A percentile compares a stretch with the other conserved stretches of the same genome.
Evolutionary conservation across 345 rosid genomes (phyloP).

Genomic region (Boechera retrofracta): DNA sequence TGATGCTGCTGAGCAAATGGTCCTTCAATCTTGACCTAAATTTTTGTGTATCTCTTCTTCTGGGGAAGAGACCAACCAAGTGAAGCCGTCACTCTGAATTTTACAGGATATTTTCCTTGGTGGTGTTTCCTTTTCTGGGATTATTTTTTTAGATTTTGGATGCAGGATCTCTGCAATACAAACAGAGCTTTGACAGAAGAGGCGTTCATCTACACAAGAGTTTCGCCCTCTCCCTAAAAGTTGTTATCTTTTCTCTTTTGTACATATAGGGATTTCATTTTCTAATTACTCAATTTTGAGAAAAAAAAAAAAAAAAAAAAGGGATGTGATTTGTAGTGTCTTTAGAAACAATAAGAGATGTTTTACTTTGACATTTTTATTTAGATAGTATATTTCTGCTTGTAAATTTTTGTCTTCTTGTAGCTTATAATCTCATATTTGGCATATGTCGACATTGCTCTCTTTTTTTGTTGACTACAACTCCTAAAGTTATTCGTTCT

Average conservation of each 20-base stretch:
- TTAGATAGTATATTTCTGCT: constrained; percentile 13
- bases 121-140: constrained; percentile 31
- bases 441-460: neutral
- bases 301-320: neutral
- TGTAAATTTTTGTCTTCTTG: constrained; percentile 21
- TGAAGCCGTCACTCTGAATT: constrained; percentile 38
- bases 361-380: constrained; percentile 26
- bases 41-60: constrained; percentile 31
- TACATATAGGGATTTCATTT: constrained; percentile 36
- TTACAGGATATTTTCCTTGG: constrained; percentile 34
- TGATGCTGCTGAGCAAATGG: constrained; percentile 32
- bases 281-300: constrained; percentile 24
- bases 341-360: constrained; percentile 58
- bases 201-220: constrained; percentile 36
- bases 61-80: constrained; percentile 36
- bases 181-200: constrained; percentile 40
- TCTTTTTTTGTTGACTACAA: neutral
- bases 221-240: constrained; percentile 39
- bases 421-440: neutral
- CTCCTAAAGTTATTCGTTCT: neutral
- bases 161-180: constrained; percentile 36
- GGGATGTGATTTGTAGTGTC: constrained; percentile 26
- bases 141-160: constrained; percentile 11
- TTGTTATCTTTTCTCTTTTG: constrained; percentile 21
- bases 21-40: constrained; percentile 31